phyloP scores from a whole-genome alignment of 1,139 yeast species.

The Nakaseomyces delphensis region DNA sequence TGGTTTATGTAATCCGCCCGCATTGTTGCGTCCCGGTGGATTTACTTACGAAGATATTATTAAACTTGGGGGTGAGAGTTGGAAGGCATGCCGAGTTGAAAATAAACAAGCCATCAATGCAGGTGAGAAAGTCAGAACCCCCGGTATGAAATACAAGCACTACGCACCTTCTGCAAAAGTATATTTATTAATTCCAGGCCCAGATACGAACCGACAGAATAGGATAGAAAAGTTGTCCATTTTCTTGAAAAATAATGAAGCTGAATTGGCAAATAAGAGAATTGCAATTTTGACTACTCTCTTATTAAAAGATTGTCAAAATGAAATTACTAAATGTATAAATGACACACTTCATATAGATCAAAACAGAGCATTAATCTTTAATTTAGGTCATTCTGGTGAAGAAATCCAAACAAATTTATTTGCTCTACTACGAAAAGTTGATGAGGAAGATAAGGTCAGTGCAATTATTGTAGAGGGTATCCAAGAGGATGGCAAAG shows the following conservation, averaged over 20 bases:
- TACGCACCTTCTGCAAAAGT: conserved; percentile 88
- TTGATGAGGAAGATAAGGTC: conserved; percentile 52
- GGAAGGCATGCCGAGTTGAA: conserved; percentile 59
- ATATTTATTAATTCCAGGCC: conserved; percentile 44
- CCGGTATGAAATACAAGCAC: conserved; percentile 96
- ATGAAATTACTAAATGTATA: conserved; percentile 2
- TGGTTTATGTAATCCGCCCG: conserved; percentile 77
- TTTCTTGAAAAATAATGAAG: conserved; percentile 2
- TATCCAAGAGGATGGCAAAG: conserved; percentile 60
- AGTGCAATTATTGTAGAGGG: conserved; percentile 67
- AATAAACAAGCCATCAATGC: conserved; percentile 51
- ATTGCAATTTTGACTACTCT: conserved; percentile 32
- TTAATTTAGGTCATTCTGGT: conserved; percentile 50
- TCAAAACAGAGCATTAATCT: conserved; percentile 28
- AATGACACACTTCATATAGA: conserved; percentile 8
- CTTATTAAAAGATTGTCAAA: conserved; percentile 3
- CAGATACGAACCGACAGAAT: conserved; percentile 5
- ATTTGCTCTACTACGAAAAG: conserved; percentile 61
- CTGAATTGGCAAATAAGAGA: conserved; percentile 14
- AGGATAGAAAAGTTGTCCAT: neutral
- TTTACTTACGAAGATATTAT: conserved; percentile 68
- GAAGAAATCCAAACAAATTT: conserved; percentile 63
- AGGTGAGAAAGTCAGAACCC: conserved; percentile 74
- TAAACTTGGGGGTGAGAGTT: conserved; percentile 50
- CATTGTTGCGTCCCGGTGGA: conserved; percentile 90